Base-by-base conservation (phyloP, 2,329 filamentous ascomycete genomes). In the Sclerotinia nivalis region DNA sequence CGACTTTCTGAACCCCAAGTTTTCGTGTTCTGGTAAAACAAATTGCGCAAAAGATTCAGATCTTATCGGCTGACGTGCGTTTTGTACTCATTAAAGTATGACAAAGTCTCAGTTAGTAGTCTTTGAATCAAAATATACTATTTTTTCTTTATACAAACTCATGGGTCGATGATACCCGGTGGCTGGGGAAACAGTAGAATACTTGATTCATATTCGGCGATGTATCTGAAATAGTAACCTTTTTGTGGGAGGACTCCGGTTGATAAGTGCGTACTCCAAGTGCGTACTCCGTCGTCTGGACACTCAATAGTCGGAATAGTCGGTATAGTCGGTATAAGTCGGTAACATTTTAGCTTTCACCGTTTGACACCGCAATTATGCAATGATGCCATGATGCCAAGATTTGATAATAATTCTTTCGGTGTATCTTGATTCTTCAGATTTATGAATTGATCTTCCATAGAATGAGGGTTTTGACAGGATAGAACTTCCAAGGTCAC, bases 341-440 rank as follows among this genome's bases (percentile, higher is more conserved):
- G 31, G 31, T 31, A 31, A 2, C 31, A 15, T 12, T 15, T 59
- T 13, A 4, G n/a, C 22, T 8, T 60, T 40, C 37, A 40, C 40
- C 37, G 15, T 31, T 45, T 45, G 40, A 45, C 58, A 61, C 40
- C 59, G 59, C 59, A 61, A 47, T 47, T 61, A 60, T 60, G 40
- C 59, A 61, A 47, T n/a, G 40, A 47, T 4, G 15, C 37, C 37
- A 47, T n/a, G 40, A 47, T 4, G 15, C 37, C 37, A 55, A 20
- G 18, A 31, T 20, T 22, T 20, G 58, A 47, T 61, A 31, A 61
- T 31, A 31, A 61, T 31, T 15, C n/a, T 34, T 18, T 31, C 59
- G 43, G 59, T 47, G 31, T n/a, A 58, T n/a, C 10, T 43, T 43
- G 40, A 43, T 43, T 15, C 40, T 43, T 5, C 2, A 15, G 40